Evolutionary conservation across 257 asterid species (phyloP), one percentile per base, ranked within the genome.

Genomic region (Thymus quinquecostatus): DNA sequence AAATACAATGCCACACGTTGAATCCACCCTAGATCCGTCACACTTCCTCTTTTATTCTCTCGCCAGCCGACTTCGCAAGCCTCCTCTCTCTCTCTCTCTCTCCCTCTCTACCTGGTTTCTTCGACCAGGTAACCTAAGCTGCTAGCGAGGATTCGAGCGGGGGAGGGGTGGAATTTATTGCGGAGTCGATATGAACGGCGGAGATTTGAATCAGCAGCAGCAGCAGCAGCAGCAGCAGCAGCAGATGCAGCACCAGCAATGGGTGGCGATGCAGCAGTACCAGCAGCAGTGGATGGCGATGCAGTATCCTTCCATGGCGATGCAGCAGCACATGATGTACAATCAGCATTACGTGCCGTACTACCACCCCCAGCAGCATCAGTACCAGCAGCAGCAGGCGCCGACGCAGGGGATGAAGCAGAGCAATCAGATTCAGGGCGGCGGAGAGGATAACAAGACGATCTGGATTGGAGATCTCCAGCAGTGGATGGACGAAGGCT

Each of bases 401-500:
- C 84, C 55, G 44, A 75, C 81, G 54, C 86, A 79, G 48, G 81
- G 73, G 38, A 82, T 64, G 66, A 79, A 82, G 75, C 87, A 84
- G 81, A 65, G 56, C 28, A 67, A 60, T 60, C 95, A 83, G 96
- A 87, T 83, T 86, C 99, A 89, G 81, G 75, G 66, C 70, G 69
- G 94, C 13, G 77, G 79, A 9, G 98, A 95, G 28, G 99, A 95
- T 67, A 95, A 95, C 53, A 85, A 82, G 72, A 92, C 99, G 79
- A 83, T 95, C 85, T 95, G 99, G 99, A 95, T 95, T 78, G 99
- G 98, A 48, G 99, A 95, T 88, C 96, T 95, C 60, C 95, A 86
- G 80, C 96, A 82, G 50, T 92, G 99, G 99, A 95, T 95, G 99
- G 98, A 92, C 71, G 99, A 95, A 67, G 66, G 58, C 60, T 95